A percentile compares a stretch with the other conserved stretches of the same genome.
These are phyloP conservation scores for Pestalotiopsis sp. DNA, from an alignment of 2,329 filamentous ascomycete genomes.

Conservation along the genomic window DNA sequence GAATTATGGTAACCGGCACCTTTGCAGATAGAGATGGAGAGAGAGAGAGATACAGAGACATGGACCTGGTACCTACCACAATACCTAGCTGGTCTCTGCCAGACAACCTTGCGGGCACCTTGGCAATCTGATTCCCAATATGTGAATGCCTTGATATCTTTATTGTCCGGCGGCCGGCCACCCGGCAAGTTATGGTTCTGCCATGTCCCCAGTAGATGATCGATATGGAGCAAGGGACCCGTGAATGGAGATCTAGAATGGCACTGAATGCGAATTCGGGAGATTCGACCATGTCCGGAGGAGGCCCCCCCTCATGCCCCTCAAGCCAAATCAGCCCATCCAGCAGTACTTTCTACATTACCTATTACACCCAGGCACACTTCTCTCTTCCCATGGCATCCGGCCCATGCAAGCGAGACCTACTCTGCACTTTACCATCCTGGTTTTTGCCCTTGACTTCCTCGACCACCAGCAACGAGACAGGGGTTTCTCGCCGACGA, in stretches of 20 bases:
- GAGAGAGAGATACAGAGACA: neutral
- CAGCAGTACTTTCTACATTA: too few species aligned
- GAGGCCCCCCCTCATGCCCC: neutral
- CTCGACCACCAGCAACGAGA: neutral
- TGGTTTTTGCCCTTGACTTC: neutral
- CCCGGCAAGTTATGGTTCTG: neutral
- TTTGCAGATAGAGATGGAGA: neutral
- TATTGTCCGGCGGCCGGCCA: neutral
- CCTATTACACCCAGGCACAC: neutral
- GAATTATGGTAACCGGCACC: neutral
- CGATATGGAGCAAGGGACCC: neutral
- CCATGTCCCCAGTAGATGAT: neutral
- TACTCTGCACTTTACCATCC: neutral
- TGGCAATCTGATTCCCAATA: neutral
- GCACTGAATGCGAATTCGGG: conserved; percentile 2
- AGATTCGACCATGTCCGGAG: neutral
- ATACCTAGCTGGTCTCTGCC: neutral
- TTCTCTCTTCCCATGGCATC: neutral
- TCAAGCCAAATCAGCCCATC: neutral
- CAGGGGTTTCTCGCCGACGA: neutral
- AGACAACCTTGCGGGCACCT: neutral
- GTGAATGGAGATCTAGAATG: neutral
- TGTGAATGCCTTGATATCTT: neutral
- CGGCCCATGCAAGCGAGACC: neutral
- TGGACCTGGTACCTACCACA: neutral